These are phyloP conservation scores for Lepraria neglecta DNA, from an alignment of 495 filamentous ascomycete genomes.

Conservation along the genomic window DNA sequence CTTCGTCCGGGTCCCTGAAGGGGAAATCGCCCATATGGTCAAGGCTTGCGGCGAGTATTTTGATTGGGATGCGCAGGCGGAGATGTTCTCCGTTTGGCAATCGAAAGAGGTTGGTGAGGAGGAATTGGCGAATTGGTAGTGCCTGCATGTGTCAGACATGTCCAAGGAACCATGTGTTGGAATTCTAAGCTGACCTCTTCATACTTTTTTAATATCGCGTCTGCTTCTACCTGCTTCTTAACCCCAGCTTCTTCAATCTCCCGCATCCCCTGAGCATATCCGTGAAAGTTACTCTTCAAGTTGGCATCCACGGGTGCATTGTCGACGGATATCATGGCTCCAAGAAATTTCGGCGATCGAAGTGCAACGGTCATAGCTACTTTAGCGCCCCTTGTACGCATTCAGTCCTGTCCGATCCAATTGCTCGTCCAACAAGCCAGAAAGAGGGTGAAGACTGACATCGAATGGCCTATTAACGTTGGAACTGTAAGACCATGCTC, in stretches of 20 bases:
- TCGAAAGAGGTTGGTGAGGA: constrained; percentile 79
- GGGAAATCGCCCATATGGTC: constrained; percentile 80
- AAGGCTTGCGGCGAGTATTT: constrained; percentile 49
- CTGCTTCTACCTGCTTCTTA: constrained; percentile 66
- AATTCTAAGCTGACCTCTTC: constrained; percentile 48
- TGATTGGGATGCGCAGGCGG: constrained; percentile 56
- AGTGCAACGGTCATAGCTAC: constrained; percentile 86
- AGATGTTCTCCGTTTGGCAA: constrained; percentile 36
- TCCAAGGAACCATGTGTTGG: neutral
- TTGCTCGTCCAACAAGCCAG: neutral
- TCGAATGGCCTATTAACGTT: constrained; percentile 89
- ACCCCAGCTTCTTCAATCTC: constrained; percentile 63
- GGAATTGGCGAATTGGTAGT: constrained; percentile 77
- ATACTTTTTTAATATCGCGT: constrained; percentile 69
- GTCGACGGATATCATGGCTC: constrained; percentile 74
- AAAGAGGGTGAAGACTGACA: constrained; percentile 48
- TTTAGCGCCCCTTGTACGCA: constrained; percentile 72
- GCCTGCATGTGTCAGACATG: constrained; percentile 39
- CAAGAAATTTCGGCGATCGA: constrained; percentile 54
- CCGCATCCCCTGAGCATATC: constrained; percentile 81
- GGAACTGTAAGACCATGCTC: constrained; percentile 62
- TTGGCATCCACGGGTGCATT: constrained; percentile 82
- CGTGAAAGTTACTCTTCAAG: constrained; percentile 65
- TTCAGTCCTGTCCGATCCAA: constrained; percentile 13
- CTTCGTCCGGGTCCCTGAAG: constrained; percentile 56